These are phyloP conservation scores for Fusarium dlaminii DNA, from an alignment of 2,329 filamentous ascomycete species.

Conservation along the genomic window DNA sequence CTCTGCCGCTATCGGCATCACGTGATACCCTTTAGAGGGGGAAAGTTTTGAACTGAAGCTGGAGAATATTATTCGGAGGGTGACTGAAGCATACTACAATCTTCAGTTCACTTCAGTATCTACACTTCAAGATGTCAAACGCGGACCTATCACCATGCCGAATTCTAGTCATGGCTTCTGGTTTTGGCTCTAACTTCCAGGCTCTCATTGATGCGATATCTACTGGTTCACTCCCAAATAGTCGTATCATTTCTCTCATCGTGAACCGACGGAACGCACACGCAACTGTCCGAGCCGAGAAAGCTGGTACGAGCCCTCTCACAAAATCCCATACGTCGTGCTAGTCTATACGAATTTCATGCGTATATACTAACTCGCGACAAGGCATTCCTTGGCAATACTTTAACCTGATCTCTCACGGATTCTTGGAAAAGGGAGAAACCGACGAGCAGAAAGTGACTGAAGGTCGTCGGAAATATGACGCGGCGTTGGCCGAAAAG, in stretches of 20 bases:
- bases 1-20: slow-evolving; percentile 22
- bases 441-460: slow-evolving; percentile 63
- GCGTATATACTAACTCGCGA: neutral
- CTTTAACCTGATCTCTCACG: slow-evolving; percentile 70
- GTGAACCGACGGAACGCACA: slow-evolving; percentile 60
- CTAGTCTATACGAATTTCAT: neutral
- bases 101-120: neutral
- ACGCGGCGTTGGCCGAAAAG: slow-evolving; percentile 75
- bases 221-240: slow-evolving; percentile 51
- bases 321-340: neutral
- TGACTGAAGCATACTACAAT: neutral
- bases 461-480: slow-evolving; percentile 75
- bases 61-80: neutral
- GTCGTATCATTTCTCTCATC: slow-evolving; percentile 58
- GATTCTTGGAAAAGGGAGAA: slow-evolving; percentile 67
- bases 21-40: slow-evolving; percentile 21
- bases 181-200: slow-evolving; percentile 82
- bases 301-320: slow-evolving; percentile 49
- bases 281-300: slow-evolving; percentile 54
- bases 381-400: slow-evolving; percentile 73
- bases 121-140: slow-evolving; percentile 14
- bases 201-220: slow-evolving; percentile 68
- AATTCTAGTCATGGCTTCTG: slow-evolving; percentile 75
- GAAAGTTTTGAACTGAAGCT: slow-evolving; percentile 16
- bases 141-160: slow-evolving; percentile 50